Evolutionary conservation across 2,329 filamentous ascomycete genomes (phyloP), one percentile per base, ranked within the genome.

Genomic region (Epicoccum sorghinum): DNA sequence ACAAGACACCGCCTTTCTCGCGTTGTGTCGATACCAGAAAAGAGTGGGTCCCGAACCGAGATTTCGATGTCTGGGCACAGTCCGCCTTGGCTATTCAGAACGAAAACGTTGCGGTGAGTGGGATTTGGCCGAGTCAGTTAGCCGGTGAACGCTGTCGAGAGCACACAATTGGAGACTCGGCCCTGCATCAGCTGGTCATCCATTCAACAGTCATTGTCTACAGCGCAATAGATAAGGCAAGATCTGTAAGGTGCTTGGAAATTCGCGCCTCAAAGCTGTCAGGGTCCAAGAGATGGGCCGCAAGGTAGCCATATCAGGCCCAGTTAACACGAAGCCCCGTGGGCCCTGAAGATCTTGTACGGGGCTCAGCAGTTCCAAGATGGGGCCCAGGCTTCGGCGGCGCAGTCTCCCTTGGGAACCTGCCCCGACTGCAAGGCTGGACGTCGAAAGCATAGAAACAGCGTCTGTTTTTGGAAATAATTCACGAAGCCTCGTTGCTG

Each of bases 1-100:
- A 45, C 24, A 49, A 49, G 63, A 64, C 63, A 66, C 63, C 63
- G 63, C 63, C 59, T 66, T 59, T 60, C 51, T 53, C 56, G 29
- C 35, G 52, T 47, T 43, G 38, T 43, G 50, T 47, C 53, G 44
- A 57, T 42, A 30, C 47, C 41, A 47, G 23, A 46, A 29, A 60
- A 62, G 18, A 59, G 59, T 62, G 61, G 61, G 51, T 42, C 61
- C 44, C 22, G 38, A 57, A 53, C 57, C 58, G 63, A 66, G 59
- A 61, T 66, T 63, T 62, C 52, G 55, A 57, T 37, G 57, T 58
- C 47, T 45, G 62, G 45, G 62, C 62, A 60, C 59, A 59, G 57
- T 55, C 60, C 55, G 48, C 50, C 58, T 57, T 58, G 58, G 61
- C 57, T 39, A 7, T 39, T 43, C 37, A 44, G 41, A 27, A 41